Percentiles rank a stretch among this genome's conserved stretches.
Conservation (phyloP, 257 asterid species). For the Anisodus tanguticus region DNA sequence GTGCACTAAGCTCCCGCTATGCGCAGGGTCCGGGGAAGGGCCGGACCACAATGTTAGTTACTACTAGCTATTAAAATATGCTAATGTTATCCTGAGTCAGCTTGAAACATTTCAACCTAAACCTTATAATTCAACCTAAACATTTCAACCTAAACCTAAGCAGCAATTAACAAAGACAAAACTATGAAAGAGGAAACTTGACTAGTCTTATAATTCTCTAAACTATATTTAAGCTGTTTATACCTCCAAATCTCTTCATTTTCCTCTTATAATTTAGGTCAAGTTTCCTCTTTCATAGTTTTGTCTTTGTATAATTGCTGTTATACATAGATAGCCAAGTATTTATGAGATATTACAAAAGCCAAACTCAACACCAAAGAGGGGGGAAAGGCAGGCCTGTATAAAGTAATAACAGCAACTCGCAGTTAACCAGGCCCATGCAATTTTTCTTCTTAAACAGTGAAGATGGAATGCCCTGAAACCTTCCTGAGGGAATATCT, state of each 20-base stretch:
- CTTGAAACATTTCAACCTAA: neutral
- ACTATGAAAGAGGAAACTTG: neutral
- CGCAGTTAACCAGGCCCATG: neutral
- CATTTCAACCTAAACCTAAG: neutral
- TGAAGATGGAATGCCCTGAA: neutral
- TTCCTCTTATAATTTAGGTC: neutral
- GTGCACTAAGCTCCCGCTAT: too few relatives aligned
- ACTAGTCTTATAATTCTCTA: neutral
- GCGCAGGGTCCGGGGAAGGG: too few relatives aligned
- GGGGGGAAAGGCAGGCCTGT: neutral
- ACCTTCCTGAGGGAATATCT: neutral
- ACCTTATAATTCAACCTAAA: neutral
- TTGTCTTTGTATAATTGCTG: too few relatives aligned
- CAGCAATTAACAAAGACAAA: neutral
- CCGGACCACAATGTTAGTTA: neutral
- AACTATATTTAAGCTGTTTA: neutral
- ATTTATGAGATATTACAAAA: neutral
- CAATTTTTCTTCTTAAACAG: neutral
- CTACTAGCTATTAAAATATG: neutral
- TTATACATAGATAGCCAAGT: neutral
- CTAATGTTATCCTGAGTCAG: neutral
- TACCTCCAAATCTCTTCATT: neutral
- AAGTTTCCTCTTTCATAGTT: too few relatives aligned
- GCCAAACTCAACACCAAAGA: neutral
- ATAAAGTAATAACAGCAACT: neutral